A percentile compares a stretch with the other conserved stretches of the same genome.
phyloP scores from a whole-genome alignment of 371 early-diverging fungal species.

The Funneliformis caledonium region DNA sequence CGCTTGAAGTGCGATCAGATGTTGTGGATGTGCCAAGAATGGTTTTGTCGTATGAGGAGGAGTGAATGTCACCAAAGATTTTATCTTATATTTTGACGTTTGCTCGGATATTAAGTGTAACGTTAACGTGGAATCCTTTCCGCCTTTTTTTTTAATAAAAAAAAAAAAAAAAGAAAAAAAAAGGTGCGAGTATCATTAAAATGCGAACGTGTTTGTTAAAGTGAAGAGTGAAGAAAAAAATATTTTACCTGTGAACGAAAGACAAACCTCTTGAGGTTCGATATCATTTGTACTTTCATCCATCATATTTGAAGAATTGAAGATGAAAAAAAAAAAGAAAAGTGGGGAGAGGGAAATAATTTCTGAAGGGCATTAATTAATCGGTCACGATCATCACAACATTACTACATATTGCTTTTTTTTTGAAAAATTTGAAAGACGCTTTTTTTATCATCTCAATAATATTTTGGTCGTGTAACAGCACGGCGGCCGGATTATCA shows the following conservation, averaged over 20 bases:
- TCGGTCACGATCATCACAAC: no score
- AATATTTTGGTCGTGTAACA: no score
- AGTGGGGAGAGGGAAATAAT: no score
- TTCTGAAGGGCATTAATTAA: no score
- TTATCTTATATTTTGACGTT: constrained; percentile 8
- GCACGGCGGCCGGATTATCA: no score
- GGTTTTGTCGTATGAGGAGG: constrained; percentile 5
- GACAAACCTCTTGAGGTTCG: constrained; percentile 1
- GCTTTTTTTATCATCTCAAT: no score
- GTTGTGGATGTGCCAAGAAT: constrained; percentile 24
- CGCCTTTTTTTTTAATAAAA: constrained; percentile 15
- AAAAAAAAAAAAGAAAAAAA: not conserved
- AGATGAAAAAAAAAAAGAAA: not conserved
- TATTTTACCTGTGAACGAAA: constrained; percentile 29
- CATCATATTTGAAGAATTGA: not conserved
- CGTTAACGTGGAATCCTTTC: constrained; percentile 16
- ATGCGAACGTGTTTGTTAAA: not conserved
- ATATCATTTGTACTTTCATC: not conserved
- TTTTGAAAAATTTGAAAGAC: no score
- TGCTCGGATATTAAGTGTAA: constrained; percentile 18
- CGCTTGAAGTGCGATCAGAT: constrained; percentile 6
- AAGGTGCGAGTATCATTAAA: not conserved
- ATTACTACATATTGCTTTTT: no score
- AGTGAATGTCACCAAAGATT: constrained; percentile 10
- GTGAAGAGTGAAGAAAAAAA: not conserved